Base-by-base conservation (phyloP, 176 grass and related monocot genomes). In the Phragmites australis region DNA sequence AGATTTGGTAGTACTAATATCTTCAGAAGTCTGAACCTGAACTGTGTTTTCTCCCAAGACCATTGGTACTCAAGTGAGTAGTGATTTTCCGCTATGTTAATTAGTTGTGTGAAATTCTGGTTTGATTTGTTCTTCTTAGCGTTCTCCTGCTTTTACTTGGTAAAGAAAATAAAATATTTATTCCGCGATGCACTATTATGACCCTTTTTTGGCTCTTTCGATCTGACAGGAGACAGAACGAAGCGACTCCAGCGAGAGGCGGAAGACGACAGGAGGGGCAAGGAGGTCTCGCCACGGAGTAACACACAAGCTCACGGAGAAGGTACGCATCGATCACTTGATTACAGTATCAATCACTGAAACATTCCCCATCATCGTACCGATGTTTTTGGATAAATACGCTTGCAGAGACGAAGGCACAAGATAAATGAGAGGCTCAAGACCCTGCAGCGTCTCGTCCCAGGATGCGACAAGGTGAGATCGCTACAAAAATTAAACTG, bases 401-500 rank as follows among this genome's bases (percentile, higher is more conserved):
- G 14, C 1, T 44, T 59, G 65, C 66, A 81, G 66, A 81, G 53
- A 45, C 79, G 79, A 70, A 31, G 79, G 53, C 60, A 52, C 53
- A 71, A 48, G 67, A 59, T 81, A 56, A 81, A 22, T 27, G 40
- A 71, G 40, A 71, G 26, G 53, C 1, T 81, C 12, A 71, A 29
- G 79, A 49, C 66, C 19, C 41, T 81, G 26, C 79, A 49, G 40
- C 66, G 60, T 50, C 66, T 81, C 53, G 53, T 71, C 12, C 79
- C 79, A 23, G 66, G 79, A 17, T 81, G 79, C 66, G 66, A 81
- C 8, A 70, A 71, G 66, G 79, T 81, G n/a, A 81, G 51, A 15
- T 34, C 58, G 7, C 58, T 16, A 30, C 25, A 31, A 59, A 49
- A 60, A 16, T 5, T 61, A 61, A 31, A 61, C 58, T 61, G 58